These are phyloP conservation scores for Beta lomatogona DNA, from an alignment of 179 eudicot species.

Conservation along the genomic window DNA sequence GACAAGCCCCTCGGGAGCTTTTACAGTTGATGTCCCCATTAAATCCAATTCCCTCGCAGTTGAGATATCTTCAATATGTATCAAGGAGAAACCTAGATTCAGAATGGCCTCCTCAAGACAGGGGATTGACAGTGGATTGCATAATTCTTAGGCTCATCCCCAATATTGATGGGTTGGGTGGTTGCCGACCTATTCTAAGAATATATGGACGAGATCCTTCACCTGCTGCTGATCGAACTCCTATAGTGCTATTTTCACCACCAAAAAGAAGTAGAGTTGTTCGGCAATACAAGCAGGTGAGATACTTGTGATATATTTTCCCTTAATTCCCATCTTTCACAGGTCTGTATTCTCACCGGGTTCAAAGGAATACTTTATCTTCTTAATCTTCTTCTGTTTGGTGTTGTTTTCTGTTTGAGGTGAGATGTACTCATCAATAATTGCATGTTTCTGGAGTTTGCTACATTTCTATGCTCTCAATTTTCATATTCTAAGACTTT, in stretches of 20 bases:
- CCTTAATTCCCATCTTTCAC: background rate
- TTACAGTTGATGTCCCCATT: slow-evolving; percentile 62
- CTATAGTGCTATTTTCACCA: slow-evolving; percentile 61
- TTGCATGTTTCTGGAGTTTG: slow-evolving; percentile 6
- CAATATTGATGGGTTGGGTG: slow-evolving; percentile 66
- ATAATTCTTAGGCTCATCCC: slow-evolving; percentile 69
- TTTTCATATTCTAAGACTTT: background rate
- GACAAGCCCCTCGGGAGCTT: slow-evolving; percentile 76
- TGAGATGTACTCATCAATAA: background rate
- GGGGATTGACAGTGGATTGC: slow-evolving; percentile 67
- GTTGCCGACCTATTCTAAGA: slow-evolving; percentile 73
- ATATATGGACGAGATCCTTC: slow-evolving; percentile 74
- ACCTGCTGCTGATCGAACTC: slow-evolving; percentile 41
- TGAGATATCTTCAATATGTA: slow-evolving; percentile 77
- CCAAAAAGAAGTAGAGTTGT: slow-evolving; percentile 55
- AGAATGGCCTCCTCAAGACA: slow-evolving; percentile 74
- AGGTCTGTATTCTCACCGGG: background rate
- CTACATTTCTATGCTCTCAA: slow-evolving; percentile 2
- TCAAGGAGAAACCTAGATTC: slow-evolving; percentile 62
- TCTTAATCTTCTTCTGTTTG: background rate
- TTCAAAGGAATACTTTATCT: slow-evolving; percentile 7
- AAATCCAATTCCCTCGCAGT: slow-evolving; percentile 77
- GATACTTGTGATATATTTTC: slow-evolving; percentile 25
- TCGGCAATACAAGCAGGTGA: slow-evolving; percentile 71
- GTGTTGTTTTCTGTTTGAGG: background rate